phyloP scores from a whole-genome alignment of 768 basidiomycete genomes.

The Amanita molliuscula region DNA sequence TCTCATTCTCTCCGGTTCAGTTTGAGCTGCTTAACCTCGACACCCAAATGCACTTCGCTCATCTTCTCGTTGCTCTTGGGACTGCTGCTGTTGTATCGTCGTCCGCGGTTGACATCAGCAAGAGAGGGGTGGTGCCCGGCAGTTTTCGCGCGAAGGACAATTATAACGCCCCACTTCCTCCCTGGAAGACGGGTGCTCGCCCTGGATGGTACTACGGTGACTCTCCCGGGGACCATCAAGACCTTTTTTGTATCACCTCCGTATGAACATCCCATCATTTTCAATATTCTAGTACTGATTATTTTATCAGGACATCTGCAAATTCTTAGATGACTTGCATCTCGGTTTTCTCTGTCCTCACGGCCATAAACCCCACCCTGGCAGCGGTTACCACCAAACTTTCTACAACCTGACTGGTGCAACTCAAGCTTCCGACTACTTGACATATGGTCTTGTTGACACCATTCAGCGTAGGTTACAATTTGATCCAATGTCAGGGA shows the following conservation, averaged over 20 bases:
- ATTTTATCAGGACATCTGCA: conserved; percentile 25
- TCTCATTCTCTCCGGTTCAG: background rate
- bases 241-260: conserved; percentile 13
- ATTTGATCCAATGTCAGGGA: background rate
- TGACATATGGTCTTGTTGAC: conserved; percentile 35
- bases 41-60: background rate
- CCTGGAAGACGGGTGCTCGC: conserved; percentile 17
- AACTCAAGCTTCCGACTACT: conserved; percentile 28
- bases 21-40: background rate
- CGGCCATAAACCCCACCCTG: conserved; percentile 12
- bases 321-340: conserved; percentile 24
- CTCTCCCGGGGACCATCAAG: conserved; percentile 13
- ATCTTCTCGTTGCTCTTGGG: background rate
- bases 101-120: background rate
- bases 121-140: background rate
- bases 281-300: background rate
- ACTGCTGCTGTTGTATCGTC: background rate
- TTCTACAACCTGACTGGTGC: conserved; percentile 32
- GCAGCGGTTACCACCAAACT: conserved; percentile 25
- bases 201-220: conserved; percentile 31
- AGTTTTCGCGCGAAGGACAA: conserved; percentile 14
- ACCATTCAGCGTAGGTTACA: conserved; percentile 24
- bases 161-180: conserved; percentile 24
- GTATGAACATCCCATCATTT: background rate
- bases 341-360: conserved; percentile 28